A percentile compares a stretch with the other conserved stretches of the same genome.
Evolutionary conservation across 208 protist species (phyloP).

Genomic region (Acanthamoeba divionensis): DNA sequence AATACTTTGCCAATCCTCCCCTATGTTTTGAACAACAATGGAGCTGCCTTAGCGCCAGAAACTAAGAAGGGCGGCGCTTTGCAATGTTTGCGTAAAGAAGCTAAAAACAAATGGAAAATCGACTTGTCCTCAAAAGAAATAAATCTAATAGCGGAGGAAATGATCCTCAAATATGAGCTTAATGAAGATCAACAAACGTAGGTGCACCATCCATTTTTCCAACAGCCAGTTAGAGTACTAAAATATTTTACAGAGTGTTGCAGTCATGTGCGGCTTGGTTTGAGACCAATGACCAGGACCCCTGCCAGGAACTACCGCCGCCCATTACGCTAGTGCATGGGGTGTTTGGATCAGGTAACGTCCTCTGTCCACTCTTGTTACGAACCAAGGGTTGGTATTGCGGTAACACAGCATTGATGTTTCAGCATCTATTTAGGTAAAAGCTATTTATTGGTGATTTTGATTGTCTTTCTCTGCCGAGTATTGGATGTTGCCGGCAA

Average conservation of each 20-base stretch:
- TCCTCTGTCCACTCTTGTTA: constrained; percentile 59
- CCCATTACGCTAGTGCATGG: constrained; percentile 76
- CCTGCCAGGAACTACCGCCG: not conserved
- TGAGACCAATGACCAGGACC: constrained; percentile 4
- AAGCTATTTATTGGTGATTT: not conserved
- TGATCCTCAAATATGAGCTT: constrained; percentile 11
- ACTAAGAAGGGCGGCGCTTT: not conserved
- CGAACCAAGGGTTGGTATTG: not conserved
- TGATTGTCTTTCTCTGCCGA: constrained; percentile 58
- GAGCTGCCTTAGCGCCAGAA: not conserved
- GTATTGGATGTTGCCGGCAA: constrained; percentile 43
- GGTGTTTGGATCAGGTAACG: constrained; percentile 81
- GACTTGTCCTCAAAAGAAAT: constrained; percentile 1
- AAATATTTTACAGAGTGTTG: not conserved
- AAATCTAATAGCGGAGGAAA: constrained; percentile 27
- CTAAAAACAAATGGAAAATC: constrained; percentile 23
- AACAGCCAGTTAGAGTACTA: not conserved
- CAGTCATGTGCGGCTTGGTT: constrained; percentile 41
- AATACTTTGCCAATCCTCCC: not conserved
- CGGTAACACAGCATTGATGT: not conserved
- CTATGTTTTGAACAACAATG: not conserved
- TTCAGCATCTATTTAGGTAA: not conserved
- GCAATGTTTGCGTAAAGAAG: not conserved
- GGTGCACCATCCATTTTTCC: not conserved
- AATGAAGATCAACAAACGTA: constrained; percentile 50